Base-by-base conservation (phyloP, 805 yeast species). In the Cyberlindnera suaveolens region DNA sequence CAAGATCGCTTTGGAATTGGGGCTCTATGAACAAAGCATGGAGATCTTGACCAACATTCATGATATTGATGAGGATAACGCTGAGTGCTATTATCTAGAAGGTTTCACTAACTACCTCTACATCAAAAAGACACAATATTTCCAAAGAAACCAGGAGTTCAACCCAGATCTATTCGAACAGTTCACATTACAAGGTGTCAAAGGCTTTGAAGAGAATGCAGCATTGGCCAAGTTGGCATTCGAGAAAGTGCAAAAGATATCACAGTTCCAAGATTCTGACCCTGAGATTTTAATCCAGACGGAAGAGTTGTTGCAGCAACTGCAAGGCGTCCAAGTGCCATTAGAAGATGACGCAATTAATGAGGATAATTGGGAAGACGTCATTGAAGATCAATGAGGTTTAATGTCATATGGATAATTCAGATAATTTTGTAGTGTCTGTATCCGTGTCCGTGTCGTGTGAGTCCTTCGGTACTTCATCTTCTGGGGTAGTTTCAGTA, bases 31-130 rank as follows among this genome's bases (percentile, higher is more conserved):
- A 32, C 54, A 72, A 15, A 85, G 85, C 3, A 67, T 77, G 4
- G 72, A 75, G n/a, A 79, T 88, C n/a, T 71, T 88, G 11, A 65
- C 73, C 15, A 72, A 74, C 20, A 71, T 82, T 15, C 82, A 82
- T 53, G 91, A 85, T 47, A 76, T 91, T 37, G 89, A 91, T 64
- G 97, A 91, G 54, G 82, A 80, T 53, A 78, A 87, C 47, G 69
- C 87, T 44, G 98, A 93, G 56, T 74, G 82, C 33, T 84, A 76
- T 57, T 93, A 93, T 60, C 66, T 89, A 50, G 95, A 87, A 57
- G 95, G 93, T 0, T 77, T 90, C 54, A 79, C 93, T 0, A 72
- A 81, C 56, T 69, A 78, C 48, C 64, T 85, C 41, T 61, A 65
- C 15, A 67, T 74, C n/a, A 66, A 71, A 47, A 63, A 39, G 61